These are phyloP conservation scores for Rehmannia glutinosa DNA, from an alignment of 257 asterid species.

Conservation along the genomic window DNA sequence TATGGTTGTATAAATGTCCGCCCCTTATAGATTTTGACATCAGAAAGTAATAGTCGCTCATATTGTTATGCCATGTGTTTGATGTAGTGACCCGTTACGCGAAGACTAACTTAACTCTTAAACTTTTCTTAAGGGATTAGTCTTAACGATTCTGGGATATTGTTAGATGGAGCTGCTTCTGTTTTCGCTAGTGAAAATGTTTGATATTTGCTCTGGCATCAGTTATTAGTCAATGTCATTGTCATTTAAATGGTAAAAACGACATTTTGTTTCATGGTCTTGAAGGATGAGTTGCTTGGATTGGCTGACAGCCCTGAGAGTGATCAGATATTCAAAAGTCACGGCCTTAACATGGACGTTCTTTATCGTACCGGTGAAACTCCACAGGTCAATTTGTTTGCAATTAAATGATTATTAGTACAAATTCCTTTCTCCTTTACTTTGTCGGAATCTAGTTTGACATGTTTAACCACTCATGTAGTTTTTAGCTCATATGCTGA, in stretches of 20 bases:
- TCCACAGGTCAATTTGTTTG: constrained; percentile 48
- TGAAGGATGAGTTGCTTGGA: constrained; percentile 95
- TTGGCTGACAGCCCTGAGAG: constrained; percentile 62
- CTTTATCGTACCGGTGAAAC: constrained; percentile 91
- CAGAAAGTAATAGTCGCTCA: neutral
- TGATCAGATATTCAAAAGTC: constrained; percentile 52
- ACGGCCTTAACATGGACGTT: constrained; percentile 64
- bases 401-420: neutral
- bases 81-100: neutral
- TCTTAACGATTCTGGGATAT: neutral
- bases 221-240: neutral
- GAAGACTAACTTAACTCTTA: neutral
- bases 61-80: neutral
- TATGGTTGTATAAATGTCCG: neutral
- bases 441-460: neutral
- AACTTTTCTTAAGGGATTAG: neutral
- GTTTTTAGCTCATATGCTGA: neutral
- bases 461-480: neutral
- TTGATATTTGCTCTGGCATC: neutral
- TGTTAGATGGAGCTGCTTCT: neutral
- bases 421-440: neutral
- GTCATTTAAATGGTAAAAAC: neutral
- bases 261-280: constrained; percentile 18
- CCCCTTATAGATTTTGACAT: neutral
- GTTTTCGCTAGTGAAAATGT: neutral